Conservation (phyloP, 176 grass and related monocot species). For the Thinopyrum elongatum region DNA sequence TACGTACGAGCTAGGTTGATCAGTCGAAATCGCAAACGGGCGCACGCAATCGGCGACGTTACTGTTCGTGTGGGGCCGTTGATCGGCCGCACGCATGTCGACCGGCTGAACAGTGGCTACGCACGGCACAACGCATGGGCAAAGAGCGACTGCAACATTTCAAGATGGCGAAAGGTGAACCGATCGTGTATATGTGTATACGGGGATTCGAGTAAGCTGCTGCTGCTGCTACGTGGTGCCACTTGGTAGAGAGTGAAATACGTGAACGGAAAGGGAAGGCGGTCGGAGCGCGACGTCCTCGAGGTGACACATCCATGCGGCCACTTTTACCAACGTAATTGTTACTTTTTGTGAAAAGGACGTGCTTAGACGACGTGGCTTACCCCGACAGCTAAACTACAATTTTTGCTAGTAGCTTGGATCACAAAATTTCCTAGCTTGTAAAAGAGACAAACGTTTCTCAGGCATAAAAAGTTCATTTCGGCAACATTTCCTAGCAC, state of each 20-base stretch:
- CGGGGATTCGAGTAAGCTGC: neutral
- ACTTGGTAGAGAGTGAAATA: neutral
- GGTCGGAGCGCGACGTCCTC: too few relatives aligned
- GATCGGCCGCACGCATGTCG: neutral
- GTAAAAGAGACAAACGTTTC: too few relatives aligned
- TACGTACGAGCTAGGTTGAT: neutral
- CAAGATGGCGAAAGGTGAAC: neutral
- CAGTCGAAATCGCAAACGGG: neutral
- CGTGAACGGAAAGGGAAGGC: too few relatives aligned
- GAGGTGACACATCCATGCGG: neutral
- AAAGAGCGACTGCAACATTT: neutral
- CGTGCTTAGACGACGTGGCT: conserved; percentile 1
- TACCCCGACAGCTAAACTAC: neutral
- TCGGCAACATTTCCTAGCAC: neutral
- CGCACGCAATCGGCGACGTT: neutral
- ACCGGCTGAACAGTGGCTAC: neutral
- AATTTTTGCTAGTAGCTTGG: neutral
- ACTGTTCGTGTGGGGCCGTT: neutral
- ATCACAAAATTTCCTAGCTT: neutral
- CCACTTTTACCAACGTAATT: conserved; percentile 33
- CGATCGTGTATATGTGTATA: neutral
- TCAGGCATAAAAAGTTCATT: too few relatives aligned
- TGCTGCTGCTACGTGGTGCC: neutral
- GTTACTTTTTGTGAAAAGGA: conserved; percentile 14
- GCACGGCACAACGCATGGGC: neutral